These are phyloP conservation scores for Ceratobasidium papillatum DNA, from an alignment of 1,284 basidiomycete genomes.

Conservation along the genomic window DNA sequence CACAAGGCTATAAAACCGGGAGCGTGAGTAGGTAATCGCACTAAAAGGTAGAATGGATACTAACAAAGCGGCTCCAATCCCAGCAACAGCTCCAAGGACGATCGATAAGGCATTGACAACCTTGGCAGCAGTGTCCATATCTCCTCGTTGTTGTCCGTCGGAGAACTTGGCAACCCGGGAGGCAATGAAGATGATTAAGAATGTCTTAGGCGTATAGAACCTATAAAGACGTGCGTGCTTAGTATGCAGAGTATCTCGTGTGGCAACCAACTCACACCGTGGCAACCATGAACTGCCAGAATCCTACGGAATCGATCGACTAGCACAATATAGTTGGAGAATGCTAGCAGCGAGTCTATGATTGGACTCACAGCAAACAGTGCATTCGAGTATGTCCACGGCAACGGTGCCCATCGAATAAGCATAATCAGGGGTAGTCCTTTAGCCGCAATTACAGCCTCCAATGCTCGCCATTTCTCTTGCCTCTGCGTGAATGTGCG, in stretches of 20 bases:
- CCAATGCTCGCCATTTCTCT: conserved; percentile 79
- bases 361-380: conserved; percentile 72
- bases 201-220: conserved; percentile 71
- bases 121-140: conserved; percentile 79
- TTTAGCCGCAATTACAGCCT: conserved; percentile 73
- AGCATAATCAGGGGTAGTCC: conserved; percentile 80
- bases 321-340: conserved; percentile 48
- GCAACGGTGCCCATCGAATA: conserved; percentile 81
- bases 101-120: conserved; percentile 69
- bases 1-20: conserved; percentile 17
- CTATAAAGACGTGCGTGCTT: conserved; percentile 46
- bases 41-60: not conserved
- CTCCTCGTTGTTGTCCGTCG: conserved; percentile 73
- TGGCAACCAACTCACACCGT: conserved; percentile 50
- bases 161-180: conserved; percentile 76
- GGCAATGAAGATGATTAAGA: conserved; percentile 79
- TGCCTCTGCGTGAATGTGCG: conserved; percentile 67
- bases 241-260: not conserved
- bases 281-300: conserved; percentile 79
- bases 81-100: conserved; percentile 64
- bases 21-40: not conserved
- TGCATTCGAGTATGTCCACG: conserved; percentile 82
- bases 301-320: conserved; percentile 75
- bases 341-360: not conserved
- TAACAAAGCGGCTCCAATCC: conserved; percentile 69